Percentiles rank a stretch among this genome's conserved stretches.
Conservation (phyloP, 1,139 yeast species). For the Blastobotrys illinoisensis region DNA sequence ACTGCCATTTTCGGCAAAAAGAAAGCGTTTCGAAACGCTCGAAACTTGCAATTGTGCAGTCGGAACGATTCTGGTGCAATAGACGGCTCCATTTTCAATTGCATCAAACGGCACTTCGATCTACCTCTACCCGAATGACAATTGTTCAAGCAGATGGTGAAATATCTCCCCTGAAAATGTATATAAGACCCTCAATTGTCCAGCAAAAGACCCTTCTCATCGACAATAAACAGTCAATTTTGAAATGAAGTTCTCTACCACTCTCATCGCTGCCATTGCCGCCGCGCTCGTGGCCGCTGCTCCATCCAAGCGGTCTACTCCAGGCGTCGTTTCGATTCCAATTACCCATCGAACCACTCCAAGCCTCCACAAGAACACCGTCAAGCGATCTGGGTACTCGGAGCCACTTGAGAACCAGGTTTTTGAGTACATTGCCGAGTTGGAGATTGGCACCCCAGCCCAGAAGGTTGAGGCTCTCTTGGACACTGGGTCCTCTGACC, state of each 20-base stretch:
- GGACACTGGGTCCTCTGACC: slow-evolving; percentile 67
- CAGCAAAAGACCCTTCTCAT: neutral
- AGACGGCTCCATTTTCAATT: neutral
- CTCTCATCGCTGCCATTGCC: slow-evolving; percentile 3
- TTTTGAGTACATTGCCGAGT: slow-evolving; percentile 37
- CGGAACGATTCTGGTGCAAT: neutral
- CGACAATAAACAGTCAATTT: neutral
- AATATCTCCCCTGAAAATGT: neutral
- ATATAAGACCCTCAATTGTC: neutral
- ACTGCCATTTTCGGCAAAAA: neutral
- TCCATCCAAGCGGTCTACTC: slow-evolving; percentile 1
- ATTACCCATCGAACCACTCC: neutral
- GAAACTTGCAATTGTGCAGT: neutral
- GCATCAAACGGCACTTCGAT: neutral
- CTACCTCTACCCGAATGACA: neutral
- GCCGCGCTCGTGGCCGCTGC: neutral
- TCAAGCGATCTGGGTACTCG: neutral
- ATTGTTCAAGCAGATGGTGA: neutral
- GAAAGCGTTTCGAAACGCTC: neutral
- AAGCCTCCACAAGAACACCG: neutral
- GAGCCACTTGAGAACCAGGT: slow-evolving; percentile 5
- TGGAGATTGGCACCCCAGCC: slow-evolving; percentile 50
- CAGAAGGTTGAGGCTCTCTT: slow-evolving; percentile 48
- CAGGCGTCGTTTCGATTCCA: slow-evolving; percentile 1
- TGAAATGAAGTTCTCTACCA: slow-evolving; percentile 5